These are phyloP conservation scores for Plantago rigida DNA, from an alignment of 305 asterid genomes.

Conservation along the genomic window DNA sequence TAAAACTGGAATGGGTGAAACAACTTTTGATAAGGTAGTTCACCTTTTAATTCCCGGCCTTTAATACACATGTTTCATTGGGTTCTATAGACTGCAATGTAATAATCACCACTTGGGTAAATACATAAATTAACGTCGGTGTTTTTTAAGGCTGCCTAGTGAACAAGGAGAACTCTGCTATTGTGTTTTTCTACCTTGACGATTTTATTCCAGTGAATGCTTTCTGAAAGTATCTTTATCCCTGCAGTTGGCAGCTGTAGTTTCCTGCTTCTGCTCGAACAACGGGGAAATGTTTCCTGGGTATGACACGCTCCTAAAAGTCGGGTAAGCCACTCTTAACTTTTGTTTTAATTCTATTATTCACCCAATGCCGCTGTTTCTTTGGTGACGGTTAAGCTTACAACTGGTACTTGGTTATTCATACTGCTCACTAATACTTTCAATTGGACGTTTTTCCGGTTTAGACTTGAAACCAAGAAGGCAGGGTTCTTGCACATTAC, in stretches of 20 bases:
- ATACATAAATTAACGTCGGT: no score
- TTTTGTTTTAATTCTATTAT: neutral
- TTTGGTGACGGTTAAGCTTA: constrained; percentile 1
- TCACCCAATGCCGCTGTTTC: neutral
- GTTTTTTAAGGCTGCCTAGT: neutral
- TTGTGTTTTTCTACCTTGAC: neutral
- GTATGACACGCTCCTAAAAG: constrained; percentile 70
- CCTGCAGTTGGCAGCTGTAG: constrained; percentile 59
- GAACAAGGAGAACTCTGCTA: neutral
- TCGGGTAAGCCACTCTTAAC: constrained; percentile 53
- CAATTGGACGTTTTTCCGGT: no score
- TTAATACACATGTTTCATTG: no score
- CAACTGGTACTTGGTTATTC: neutral
- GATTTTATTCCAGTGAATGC: constrained; percentile 3
- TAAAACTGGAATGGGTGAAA: constrained; percentile 92
- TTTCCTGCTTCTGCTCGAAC: constrained; percentile 69
- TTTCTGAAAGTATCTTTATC: constrained; percentile 20
- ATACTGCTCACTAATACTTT: no score
- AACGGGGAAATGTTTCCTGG: constrained; percentile 76
- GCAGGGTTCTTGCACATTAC: neutral
- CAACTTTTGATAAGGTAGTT: constrained; percentile 79
- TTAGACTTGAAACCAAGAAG: neutral
- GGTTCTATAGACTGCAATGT: no score
- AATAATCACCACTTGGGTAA: no score
- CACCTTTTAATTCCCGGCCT: neutral